These are phyloP conservation scores for Fonsecaea monophora DNA, from an alignment of 2,329 filamentous ascomycete genomes.

Conservation along the genomic window DNA sequence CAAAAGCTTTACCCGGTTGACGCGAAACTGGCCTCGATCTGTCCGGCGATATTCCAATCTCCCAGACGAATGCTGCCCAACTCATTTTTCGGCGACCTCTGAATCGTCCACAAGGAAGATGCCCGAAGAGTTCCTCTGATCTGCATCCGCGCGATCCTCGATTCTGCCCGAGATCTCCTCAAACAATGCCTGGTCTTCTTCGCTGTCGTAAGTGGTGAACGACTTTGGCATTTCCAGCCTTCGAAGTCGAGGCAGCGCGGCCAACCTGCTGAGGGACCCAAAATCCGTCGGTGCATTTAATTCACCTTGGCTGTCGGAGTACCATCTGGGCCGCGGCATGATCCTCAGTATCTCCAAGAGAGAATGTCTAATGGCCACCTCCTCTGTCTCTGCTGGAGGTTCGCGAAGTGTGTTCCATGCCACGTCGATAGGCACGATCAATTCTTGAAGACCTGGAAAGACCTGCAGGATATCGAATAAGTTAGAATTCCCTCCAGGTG, in stretches of 20 bases:
- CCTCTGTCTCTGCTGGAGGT: background rate
- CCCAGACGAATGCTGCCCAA: background rate
- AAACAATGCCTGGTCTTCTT: background rate
- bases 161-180: conserved; percentile 13
- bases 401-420: background rate
- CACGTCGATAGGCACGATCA: conserved; percentile 8
- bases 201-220: background rate
- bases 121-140: conserved; percentile 16
- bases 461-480: conserved; percentile 17
- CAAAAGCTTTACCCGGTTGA: background rate
- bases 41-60: background rate
- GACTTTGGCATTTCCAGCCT: conserved; percentile 20
- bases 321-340: background rate
- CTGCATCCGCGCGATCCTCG: conserved; percentile 15
- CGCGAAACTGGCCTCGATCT: background rate
- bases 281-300: background rate
- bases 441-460: conserved; percentile 8
- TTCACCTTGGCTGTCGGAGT: background rate
- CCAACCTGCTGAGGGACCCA: conserved; percentile 1
- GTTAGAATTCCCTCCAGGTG: background rate
- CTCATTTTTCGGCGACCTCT: background rate
- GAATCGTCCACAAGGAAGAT: conserved; percentile 18
- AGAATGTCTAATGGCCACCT: background rate
- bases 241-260: conserved; percentile 24
- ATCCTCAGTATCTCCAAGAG: conserved; percentile 4